A percentile compares a stretch with the other conserved stretches of the same genome.
These are phyloP conservation scores for Cryomyces minteri DNA, from an alignment of 495 filamentous ascomycete genomes.

Conservation along the genomic window DNA sequence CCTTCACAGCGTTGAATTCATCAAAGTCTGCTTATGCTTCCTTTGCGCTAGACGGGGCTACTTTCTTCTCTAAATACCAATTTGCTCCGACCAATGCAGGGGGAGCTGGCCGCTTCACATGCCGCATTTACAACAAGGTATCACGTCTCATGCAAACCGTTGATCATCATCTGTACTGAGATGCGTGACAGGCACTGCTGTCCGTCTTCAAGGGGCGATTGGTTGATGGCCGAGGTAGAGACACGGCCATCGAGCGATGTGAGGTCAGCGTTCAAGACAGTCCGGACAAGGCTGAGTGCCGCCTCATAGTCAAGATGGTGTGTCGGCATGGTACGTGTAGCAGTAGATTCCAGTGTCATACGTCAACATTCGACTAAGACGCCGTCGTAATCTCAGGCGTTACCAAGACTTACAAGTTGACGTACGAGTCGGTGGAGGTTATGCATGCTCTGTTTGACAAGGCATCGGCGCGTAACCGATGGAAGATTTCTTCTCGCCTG, in stretches of 20 bases:
- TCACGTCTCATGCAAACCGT: conserved; percentile 1
- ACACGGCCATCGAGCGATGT: conserved; percentile 68
- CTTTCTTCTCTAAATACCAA: conserved; percentile 71
- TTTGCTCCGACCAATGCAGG: conserved; percentile 28
- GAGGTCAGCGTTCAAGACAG: conserved; percentile 70
- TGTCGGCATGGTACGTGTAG: conserved; percentile 56
- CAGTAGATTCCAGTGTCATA: too few species aligned
- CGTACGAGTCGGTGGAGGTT: conserved; percentile 65
- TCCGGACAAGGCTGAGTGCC: conserved; percentile 49
- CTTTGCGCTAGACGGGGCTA: conserved; percentile 47
- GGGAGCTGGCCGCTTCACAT: conserved; percentile 42
- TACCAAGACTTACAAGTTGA: conserved; percentile 78
- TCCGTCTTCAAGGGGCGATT: conserved; percentile 54
- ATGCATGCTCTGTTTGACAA: conserved; percentile 80
- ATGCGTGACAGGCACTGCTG: conserved; percentile 36
- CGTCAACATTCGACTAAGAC: neutral
- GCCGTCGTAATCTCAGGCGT: conserved; percentile 37
- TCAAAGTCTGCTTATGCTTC: conserved; percentile 85
- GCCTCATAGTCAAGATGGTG: conserved; percentile 62
- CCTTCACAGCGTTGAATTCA: conserved; percentile 71
- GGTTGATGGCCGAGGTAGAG: conserved; percentile 43
- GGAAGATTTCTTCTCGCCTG: conserved; percentile 57
- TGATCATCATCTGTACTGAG: neutral
- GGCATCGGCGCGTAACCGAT: conserved; percentile 47
- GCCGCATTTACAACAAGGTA: conserved; percentile 55